Percentiles rank a stretch among this genome's conserved stretches.
phyloP scores from a whole-genome alignment of 495 filamentous ascomycete species.

The Podospora anserina region DNA sequence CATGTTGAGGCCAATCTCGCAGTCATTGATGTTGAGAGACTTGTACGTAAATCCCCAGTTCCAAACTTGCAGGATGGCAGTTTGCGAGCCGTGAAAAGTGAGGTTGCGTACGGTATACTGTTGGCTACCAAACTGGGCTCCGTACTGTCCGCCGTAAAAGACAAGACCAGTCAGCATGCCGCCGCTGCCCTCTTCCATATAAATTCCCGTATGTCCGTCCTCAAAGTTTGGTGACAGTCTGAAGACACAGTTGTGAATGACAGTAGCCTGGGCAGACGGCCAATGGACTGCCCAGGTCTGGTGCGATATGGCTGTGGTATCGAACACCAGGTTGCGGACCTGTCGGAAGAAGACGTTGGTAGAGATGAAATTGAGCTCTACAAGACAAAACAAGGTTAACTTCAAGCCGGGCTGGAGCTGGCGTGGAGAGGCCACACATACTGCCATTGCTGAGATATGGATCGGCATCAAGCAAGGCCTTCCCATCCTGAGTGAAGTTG shows the following conservation, averaged over 20 bases:
- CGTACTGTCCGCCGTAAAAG: constrained; percentile 65
- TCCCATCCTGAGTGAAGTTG: constrained; percentile 46
- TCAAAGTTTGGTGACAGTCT: constrained; percentile 59
- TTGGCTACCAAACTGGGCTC: constrained; percentile 66
- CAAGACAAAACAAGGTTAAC: not conserved
- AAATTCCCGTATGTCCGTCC: constrained; percentile 68
- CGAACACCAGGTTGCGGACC: constrained; percentile 86
- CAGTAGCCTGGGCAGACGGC: constrained; percentile 92
- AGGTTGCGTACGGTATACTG: constrained; percentile 90
- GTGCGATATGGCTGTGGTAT: constrained; percentile 63
- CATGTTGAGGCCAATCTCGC: constrained; percentile 74
- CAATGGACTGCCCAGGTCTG: constrained; percentile 79
- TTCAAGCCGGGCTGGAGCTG: not conserved
- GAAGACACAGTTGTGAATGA: constrained; percentile 81
- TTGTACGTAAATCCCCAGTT: constrained; percentile 88
- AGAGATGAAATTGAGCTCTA: constrained; percentile 34
- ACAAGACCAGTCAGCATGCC: constrained; percentile 69
- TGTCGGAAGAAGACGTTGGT: constrained; percentile 96
- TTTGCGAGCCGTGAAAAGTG: constrained; percentile 77
- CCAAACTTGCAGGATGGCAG: constrained; percentile 84
- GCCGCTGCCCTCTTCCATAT: constrained; percentile 71
- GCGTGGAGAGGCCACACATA: constrained; percentile 8
- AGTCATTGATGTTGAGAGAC: constrained; percentile 70
- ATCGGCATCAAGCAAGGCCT: constrained; percentile 28
- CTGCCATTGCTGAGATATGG: constrained; percentile 26